Base-by-base conservation (phyloP, 2,329 filamentous ascomycete genomes). In the Cladophialophora chaetospira region DNA sequence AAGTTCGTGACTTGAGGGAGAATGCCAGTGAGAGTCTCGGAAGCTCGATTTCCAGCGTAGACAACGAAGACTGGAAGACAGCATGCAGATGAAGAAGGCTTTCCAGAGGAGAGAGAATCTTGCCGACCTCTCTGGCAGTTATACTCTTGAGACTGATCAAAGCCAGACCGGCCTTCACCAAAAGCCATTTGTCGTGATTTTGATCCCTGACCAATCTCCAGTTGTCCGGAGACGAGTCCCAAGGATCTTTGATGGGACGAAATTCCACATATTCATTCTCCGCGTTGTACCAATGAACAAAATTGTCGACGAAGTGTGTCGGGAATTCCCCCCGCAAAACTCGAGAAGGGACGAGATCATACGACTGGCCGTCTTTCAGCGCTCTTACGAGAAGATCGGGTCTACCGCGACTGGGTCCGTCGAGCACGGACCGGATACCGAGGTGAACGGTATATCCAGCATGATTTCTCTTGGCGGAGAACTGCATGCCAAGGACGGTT, bases 21-120 rank as follows among this genome's bases (percentile, higher is more conserved):
- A 86, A 86, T 0, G 72, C 70, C 0, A 85, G 67, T 3, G 75
- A 72, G 0, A 83, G 65, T 3, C 77, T 70, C 0, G 80, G 79
- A 1, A 85, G 57, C 1, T 76, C 70, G 1, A 80, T 68, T 0
- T 74, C 66, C 13, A 54, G 33, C 0, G 21, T 35, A 1, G 33
- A 53, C 1, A 46, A 52, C 1, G 55, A 52, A 0, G 35, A 4
- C 21, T 68, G 53, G 9, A 69, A 57, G 1, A 67, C 63, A 2
- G 73, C 65, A 21, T 79, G 70, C 9, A 79, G 70, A 25, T 72
- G 63, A 0, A 42, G 5, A 0, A 23, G 21, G 2, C 64, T 38
- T 53, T 79, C 78, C 2, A 82, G 55, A 0, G 72, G 66, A 4
- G 35, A 19, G 0, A 82, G 55, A 1, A 77, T 61, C 0, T 49